Percentiles rank a stretch among this genome's conserved stretches.
phyloP scores from a whole-genome alignment of 495 filamentous ascomycete genomes.

The Penicillium ucsense region DNA sequence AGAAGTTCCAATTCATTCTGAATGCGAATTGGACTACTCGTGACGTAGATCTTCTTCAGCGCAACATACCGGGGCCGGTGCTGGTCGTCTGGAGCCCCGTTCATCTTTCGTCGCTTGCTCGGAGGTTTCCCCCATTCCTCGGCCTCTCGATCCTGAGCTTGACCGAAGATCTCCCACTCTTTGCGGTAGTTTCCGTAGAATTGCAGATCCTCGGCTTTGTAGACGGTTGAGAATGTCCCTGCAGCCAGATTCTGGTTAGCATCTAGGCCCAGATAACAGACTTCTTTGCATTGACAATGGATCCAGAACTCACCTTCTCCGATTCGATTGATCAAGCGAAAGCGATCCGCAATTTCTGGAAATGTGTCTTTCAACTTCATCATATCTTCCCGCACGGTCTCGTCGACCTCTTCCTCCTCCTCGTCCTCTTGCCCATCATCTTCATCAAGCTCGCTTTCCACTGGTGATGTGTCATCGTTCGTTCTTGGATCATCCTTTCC shows the following conservation, averaged over 20 bases:
- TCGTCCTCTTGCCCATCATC: slow-evolving; percentile 2
- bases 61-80: slow-evolving; percentile 69
- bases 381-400: slow-evolving; percentile 75
- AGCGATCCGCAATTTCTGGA: slow-evolving; percentile 68
- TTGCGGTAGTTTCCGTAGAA: slow-evolving; percentile 74
- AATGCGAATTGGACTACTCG: slow-evolving; percentile 83
- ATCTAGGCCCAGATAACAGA: too few species aligned
- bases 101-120: slow-evolving; percentile 36
- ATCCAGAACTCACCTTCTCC: slow-evolving; percentile 61
- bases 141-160: slow-evolving; percentile 54
- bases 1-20: slow-evolving; percentile 95
- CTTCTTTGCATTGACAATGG: neutral
- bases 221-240: slow-evolving; percentile 95
- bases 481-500: slow-evolving; percentile 22
- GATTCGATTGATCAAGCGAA: slow-evolving; percentile 89
- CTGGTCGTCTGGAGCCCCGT: slow-evolving; percentile 22
- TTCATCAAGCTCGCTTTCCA: slow-evolving; percentile 1
- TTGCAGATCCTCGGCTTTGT: slow-evolving; percentile 90
- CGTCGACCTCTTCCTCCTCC: slow-evolving; percentile 55
- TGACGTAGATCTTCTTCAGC: slow-evolving; percentile 98
- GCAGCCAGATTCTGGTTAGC: slow-evolving; percentile 2
- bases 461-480: slow-evolving; percentile 15
- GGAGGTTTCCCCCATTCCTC: slow-evolving; percentile 53
- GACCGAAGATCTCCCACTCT: slow-evolving; percentile 63
- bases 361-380: slow-evolving; percentile 71